Base-by-base conservation (phyloP, 2,329 filamentous ascomycete species). In the Annulohypoxylon truncatum region DNA sequence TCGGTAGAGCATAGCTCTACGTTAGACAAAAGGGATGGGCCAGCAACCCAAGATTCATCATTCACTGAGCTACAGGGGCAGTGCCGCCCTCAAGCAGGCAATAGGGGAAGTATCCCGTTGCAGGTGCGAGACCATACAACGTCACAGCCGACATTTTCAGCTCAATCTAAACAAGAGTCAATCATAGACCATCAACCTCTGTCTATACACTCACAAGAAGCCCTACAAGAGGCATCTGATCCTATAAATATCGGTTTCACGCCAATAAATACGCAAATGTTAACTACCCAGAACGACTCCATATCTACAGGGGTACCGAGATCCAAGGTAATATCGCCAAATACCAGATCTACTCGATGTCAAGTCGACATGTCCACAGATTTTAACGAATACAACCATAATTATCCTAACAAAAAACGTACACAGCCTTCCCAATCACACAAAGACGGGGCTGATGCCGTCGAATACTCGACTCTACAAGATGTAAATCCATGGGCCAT, bases 401-500 rank as follows among this genome's bases (percentile, higher is more conserved):
- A 51, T 26, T 13, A 29, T 38, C 26, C 22, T 10, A 42, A 3
- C 4, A 65, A 35, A 29, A 64, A 51, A 13, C 51, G 28, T 28
- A 20, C 48, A 22, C 29, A 5, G 15, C 31, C 31, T 22, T 13
- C 31, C 4, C 55, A 58, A 18, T 9, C 38, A 31, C 15, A 18
- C 35, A 33, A 56, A n/a, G 28, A 58, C 60, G 47, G 56, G 18
- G 24, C 22, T 13, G 29, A 48, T 50, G 4, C 18, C n/a, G 20
- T 47, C n/a, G 50, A 56, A 35, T 50, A 28, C 33, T 28, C 51
- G 47, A 33, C 47, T 6, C 24, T 31, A 2, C 40, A 18, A 62
- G 47, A 46, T 26, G 65, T 80, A 4, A 81, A 82, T 59, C 80
- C 79, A 20, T 82, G 79, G 79, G 64, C 75, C 5, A 79, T 81